These are phyloP conservation scores for Jamesozyma gamospora DNA, from an alignment of 805 yeast genomes.

Conservation along the genomic window DNA sequence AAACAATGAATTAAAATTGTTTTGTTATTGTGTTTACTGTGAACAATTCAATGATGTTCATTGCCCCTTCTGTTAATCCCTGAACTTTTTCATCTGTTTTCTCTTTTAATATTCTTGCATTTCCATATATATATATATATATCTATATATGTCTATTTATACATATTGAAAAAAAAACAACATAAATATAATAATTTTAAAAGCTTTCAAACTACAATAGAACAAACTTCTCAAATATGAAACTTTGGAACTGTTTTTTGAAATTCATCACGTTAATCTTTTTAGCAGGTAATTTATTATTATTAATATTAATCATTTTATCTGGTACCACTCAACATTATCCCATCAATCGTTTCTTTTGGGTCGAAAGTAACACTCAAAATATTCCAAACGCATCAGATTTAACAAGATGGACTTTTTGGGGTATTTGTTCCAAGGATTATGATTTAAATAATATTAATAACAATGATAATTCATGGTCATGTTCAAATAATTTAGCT, in stretches of 20 bases:
- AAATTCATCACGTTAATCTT: slow-evolving; percentile 21
- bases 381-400: slow-evolving; percentile 39
- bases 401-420: slow-evolving; percentile 68
- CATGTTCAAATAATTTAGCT: slow-evolving; percentile 28
- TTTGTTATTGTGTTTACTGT: too few species aligned
- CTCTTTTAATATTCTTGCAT: too few species aligned
- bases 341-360: slow-evolving; percentile 59
- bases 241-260: not conserved
- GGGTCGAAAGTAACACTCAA: slow-evolving; percentile 63
- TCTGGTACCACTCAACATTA: slow-evolving; percentile 50
- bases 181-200: not conserved
- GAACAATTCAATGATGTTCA: too few species aligned
- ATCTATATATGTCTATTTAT: too few species aligned
- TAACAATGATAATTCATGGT: too few species aligned
- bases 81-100: too few species aligned
- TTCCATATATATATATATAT: too few species aligned
- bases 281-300: slow-evolving; percentile 35
- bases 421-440: slow-evolving; percentile 51
- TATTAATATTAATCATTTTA: slow-evolving; percentile 48
- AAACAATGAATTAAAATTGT: too few species aligned
- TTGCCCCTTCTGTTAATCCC: too few species aligned
- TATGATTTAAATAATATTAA: slow-evolving; percentile 11
- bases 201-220: too few species aligned
- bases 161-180: not conserved
- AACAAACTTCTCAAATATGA: too few species aligned